These are phyloP conservation scores for Suillus plorans DNA, from an alignment of 768 basidiomycete genomes.

Conservation along the genomic window DNA sequence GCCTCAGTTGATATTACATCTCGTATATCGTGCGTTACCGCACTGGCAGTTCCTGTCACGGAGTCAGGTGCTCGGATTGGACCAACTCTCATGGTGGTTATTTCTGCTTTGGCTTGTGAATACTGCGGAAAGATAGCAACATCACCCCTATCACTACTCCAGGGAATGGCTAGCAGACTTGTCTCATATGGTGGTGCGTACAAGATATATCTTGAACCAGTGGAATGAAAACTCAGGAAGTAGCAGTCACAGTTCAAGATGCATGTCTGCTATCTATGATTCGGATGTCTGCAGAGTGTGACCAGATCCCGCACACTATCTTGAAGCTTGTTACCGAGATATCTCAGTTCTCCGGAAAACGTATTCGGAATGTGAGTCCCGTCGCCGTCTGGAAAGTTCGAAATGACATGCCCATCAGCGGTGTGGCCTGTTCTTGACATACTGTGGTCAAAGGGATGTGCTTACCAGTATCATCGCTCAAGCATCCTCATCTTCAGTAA, in stretches of 20 bases:
- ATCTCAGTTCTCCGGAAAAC: conserved; percentile 44
- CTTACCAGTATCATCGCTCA: conserved; percentile 48
- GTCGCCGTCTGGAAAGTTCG: not conserved
- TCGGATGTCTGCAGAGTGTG: conserved; percentile 59
- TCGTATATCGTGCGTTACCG: conserved; percentile 43
- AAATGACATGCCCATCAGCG: conserved; percentile 42
- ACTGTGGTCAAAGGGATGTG: conserved; percentile 43
- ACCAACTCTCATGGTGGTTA: conserved; percentile 65
- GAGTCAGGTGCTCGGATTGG: conserved; percentile 40
- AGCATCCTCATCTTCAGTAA: conserved; percentile 58
- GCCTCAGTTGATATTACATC: conserved; percentile 39
- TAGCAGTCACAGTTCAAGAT: conserved; percentile 59
- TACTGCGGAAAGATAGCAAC: conserved; percentile 52
- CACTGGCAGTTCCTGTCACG: conserved; percentile 43
- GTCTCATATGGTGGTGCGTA: conserved; percentile 43
- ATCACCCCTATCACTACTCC: conserved; percentile 48
- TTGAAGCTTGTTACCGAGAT: conserved; percentile 42
- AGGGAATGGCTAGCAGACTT: conserved; percentile 44
- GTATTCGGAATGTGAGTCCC: conserved; percentile 56
- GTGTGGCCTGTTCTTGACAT: conserved; percentile 63
- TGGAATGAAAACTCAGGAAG: conserved; percentile 34
- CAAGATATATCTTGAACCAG: conserved; percentile 14
- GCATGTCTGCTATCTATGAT: conserved; percentile 72
- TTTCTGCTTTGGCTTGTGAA: conserved; percentile 68
- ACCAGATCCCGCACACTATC: conserved; percentile 49